These are phyloP conservation scores for Trichoderma erinaceum DNA, from an alignment of 495 filamentous ascomycete genomes.

Conservation along the genomic window DNA sequence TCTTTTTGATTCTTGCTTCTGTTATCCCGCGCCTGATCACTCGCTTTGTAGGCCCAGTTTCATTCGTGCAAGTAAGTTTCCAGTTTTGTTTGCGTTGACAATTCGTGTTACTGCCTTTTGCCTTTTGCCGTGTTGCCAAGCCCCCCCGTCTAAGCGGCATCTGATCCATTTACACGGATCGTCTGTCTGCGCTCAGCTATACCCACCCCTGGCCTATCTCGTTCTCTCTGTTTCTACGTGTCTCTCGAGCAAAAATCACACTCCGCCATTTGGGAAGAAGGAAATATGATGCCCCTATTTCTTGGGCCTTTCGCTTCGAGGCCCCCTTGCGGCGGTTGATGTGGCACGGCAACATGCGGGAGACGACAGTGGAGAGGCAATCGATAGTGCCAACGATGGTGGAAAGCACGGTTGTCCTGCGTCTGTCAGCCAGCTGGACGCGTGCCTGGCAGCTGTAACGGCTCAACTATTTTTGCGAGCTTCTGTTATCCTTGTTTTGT, in stretches of 20 bases:
- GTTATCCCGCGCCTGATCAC: neutral
- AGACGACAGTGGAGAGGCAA: neutral
- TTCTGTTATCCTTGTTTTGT: neutral
- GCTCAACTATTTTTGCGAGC: neutral
- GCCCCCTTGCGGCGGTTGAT: too few species aligned
- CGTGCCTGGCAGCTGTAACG: constrained; percentile 4
- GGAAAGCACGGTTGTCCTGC: neutral
- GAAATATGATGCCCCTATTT: too few species aligned
- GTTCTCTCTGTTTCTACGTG: too few species aligned
- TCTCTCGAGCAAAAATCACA: too few species aligned
- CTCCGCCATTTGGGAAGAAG: too few species aligned
- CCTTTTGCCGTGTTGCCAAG: too few species aligned
- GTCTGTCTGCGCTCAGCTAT: too few species aligned
- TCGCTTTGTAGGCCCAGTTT: constrained; percentile 10
- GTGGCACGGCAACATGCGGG: too few species aligned
- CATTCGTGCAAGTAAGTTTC: neutral
- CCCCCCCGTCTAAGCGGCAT: too few species aligned
- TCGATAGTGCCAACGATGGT: neutral
- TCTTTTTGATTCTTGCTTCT: neutral
- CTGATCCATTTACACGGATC: too few species aligned
- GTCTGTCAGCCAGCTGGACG: neutral
- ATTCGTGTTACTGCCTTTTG: neutral
- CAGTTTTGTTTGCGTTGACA: neutral
- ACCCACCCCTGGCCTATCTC: too few species aligned
- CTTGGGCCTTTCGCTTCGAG: too few species aligned